These are phyloP conservation scores for Coemansia sp. DNA, from an alignment of 192 early-diverging fungal species.

Conservation along the genomic window DNA sequence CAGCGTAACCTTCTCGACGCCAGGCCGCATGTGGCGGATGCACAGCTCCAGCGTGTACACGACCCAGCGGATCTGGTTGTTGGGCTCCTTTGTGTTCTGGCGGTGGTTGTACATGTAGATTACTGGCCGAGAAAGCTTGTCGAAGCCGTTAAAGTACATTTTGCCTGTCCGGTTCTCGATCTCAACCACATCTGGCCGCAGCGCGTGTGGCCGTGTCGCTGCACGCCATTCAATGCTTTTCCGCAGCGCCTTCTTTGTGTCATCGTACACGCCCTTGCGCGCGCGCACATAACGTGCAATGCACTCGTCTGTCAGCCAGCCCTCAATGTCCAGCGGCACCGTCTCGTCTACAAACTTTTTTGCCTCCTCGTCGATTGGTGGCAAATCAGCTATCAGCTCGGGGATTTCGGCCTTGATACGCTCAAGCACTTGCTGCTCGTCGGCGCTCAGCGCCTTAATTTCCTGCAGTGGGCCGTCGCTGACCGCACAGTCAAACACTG, in stretches of 20 bases:
- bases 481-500: constrained; percentile 19
- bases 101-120: constrained; percentile 73
- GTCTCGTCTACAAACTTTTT: constrained; percentile 29
- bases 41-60: constrained; percentile 79
- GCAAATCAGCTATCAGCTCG: constrained; percentile 43
- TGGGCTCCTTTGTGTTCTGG: constrained; percentile 75
- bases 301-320: constrained; percentile 57
- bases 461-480: constrained; percentile 28
- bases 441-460: constrained; percentile 31
- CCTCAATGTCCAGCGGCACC: constrained; percentile 46
- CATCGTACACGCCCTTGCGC: constrained; percentile 67
- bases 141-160: constrained; percentile 80
- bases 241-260: constrained; percentile 64
- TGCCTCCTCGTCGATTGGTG: constrained; percentile 25
- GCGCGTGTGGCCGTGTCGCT: constrained; percentile 63
- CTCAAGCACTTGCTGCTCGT: constrained; percentile 38
- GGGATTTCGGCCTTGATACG: constrained; percentile 42
- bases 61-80: constrained; percentile 74
- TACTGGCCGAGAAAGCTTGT: constrained; percentile 68
- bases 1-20: constrained; percentile 73
- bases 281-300: constrained; percentile 68
- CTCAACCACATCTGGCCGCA: constrained; percentile 71
- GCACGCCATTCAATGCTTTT: constrained; percentile 79
- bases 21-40: constrained; percentile 65
- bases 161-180: constrained; percentile 79